phyloP scores from a whole-genome alignment of 2,329 filamentous ascomycete species.

The Talaromyces piceae region DNA sequence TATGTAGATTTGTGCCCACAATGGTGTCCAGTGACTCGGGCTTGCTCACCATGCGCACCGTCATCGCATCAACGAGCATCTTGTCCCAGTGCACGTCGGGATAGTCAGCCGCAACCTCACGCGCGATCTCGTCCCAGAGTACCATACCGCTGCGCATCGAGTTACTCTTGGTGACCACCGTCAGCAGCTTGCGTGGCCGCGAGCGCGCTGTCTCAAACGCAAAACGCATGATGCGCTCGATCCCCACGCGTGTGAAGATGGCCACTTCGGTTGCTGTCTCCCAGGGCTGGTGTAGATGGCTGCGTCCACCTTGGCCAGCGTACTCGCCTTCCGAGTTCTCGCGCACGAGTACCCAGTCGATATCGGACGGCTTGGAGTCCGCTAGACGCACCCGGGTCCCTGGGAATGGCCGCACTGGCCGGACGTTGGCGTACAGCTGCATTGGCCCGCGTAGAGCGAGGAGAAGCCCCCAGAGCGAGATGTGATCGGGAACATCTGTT shows the following conservation, averaged over 20 bases:
- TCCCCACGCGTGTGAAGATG: constrained; percentile 55
- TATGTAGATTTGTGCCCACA: constrained; percentile 54
- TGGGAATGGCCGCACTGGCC: constrained; percentile 56
- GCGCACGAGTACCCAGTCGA: constrained; percentile 60
- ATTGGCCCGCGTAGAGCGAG: constrained; percentile 60
- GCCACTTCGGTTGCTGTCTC: constrained; percentile 56
- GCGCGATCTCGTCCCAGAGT: constrained; percentile 58
- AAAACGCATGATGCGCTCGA: constrained; percentile 55
- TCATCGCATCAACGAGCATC: constrained; percentile 63
- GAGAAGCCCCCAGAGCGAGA: constrained; percentile 60
- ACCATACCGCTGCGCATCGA: constrained; percentile 62
- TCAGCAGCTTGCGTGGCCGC: constrained; percentile 51
- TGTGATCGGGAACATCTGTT: constrained; percentile 57
- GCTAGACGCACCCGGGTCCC: constrained; percentile 53
- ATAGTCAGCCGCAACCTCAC: constrained; percentile 49
- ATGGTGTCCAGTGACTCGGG: constrained; percentile 55
- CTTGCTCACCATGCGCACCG: constrained; percentile 55
- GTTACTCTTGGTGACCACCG: constrained; percentile 60
- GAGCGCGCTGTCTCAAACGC: constrained; percentile 55
- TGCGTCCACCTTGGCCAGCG: constrained; percentile 56
- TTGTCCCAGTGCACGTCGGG: constrained; percentile 56
- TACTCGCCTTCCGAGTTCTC: constrained; percentile 64
- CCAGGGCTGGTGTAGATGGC: constrained; percentile 52
- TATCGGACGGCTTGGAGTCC: constrained; percentile 48
- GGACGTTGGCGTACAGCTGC: constrained; percentile 62